Evolutionary conservation across 805 yeast species (phyloP).

Genomic region (Sugiyamaella mastotermitis): DNA sequence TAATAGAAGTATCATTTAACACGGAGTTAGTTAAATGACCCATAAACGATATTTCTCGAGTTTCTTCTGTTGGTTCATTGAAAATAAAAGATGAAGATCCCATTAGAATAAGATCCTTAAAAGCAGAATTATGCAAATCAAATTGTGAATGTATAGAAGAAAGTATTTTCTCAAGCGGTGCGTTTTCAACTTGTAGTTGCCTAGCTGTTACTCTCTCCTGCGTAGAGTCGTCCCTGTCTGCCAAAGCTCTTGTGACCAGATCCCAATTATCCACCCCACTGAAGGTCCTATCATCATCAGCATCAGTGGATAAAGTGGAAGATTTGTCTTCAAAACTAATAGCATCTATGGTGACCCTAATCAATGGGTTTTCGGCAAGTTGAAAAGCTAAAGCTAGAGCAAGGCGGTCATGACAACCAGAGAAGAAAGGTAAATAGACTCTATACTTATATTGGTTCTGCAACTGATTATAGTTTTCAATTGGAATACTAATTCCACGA

Average conservation of each 20-base stretch:
- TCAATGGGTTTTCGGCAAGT: conserved; percentile 13
- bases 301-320: neutral
- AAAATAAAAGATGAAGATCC: neutral
- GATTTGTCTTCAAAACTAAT: neutral
- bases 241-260: conserved; percentile 1
- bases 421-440: conserved; percentile 14
- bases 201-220: no score
- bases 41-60: conserved; percentile 2
- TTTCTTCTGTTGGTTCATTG: neutral
- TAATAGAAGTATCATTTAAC: conserved; percentile 1
- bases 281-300: conserved; percentile 9
- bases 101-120: no score
- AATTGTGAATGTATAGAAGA: conserved; percentile 2
- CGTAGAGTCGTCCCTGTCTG: no score
- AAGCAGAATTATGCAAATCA: neutral
- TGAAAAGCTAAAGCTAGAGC: conserved; percentile 15
- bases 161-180: neutral
- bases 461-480: conserved; percentile 1
- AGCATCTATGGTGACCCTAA: conserved; percentile 14
- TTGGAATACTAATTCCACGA: conserved; percentile 15
- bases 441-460: conserved; percentile 3
- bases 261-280: conserved; percentile 10
- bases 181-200: neutral
- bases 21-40: conserved; percentile 1
- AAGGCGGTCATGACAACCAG: conserved; percentile 12